Percentiles rank a stretch among this genome's conserved stretches.
These are phyloP conservation scores for Thalia dealbata DNA, from an alignment of 176 grass and related monocot genomes.

Conservation along the genomic window DNA sequence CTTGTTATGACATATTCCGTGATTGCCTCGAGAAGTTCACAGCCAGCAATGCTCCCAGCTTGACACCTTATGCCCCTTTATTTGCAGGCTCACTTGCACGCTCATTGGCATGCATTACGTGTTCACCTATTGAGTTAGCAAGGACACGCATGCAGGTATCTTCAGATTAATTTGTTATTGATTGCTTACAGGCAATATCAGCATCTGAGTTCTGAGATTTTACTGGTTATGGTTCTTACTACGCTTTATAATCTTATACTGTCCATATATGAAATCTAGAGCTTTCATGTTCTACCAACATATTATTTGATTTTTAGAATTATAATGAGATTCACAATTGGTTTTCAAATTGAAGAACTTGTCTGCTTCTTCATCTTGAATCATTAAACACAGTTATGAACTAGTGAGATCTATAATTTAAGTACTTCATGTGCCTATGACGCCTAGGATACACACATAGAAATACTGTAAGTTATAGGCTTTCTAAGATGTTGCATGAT, in stretches of 20 bases:
- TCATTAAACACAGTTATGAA: not conserved
- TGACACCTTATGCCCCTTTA: conserved; percentile 69
- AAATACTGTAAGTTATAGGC: not conserved
- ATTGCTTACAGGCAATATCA: not conserved
- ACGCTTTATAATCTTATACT: not conserved
- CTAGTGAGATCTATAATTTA: not conserved
- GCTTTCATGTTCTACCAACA: not conserved
- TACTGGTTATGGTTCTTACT: not conserved
- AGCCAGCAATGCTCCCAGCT: conserved; percentile 50
- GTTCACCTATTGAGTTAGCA: conserved; percentile 84
- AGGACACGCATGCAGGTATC: conserved; percentile 94
- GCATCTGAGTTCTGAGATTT: not conserved
- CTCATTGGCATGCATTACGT: conserved; percentile 81
- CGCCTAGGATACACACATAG: not conserved
- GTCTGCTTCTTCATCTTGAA: not conserved
- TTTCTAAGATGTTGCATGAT: not conserved
- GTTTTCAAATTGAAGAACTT: not conserved
- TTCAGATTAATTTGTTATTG: not conserved
- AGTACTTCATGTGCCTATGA: not conserved
- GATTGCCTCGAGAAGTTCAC: conserved; percentile 77
- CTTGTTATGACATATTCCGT: conserved; percentile 92
- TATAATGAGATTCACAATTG: not conserved
- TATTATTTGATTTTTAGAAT: not conserved
- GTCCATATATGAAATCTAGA: not conserved
- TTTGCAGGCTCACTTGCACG: conserved; percentile 79